phyloP scores from a whole-genome alignment of 1,284 basidiomycete species.

The Trametes pubescens region DNA sequence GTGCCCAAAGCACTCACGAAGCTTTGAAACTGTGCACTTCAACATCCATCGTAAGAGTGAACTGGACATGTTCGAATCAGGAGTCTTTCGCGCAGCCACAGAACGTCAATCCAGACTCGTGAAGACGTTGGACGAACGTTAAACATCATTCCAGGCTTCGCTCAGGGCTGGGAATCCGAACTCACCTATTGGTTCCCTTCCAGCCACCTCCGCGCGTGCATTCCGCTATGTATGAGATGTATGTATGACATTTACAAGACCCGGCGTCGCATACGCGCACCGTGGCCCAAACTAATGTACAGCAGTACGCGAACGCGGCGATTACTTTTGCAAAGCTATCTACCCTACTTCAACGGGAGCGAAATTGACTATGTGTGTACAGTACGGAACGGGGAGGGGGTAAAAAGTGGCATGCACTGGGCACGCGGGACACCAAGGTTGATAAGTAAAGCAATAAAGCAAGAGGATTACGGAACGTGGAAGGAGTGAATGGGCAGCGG shows the following conservation, averaged over 20 bases:
- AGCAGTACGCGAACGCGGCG: background rate
- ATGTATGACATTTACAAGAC: background rate
- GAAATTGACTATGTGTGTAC: slow-evolving; percentile 12
- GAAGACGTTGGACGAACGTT: no score
- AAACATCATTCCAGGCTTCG: no score
- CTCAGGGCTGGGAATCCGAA: no score
- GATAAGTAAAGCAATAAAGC: slow-evolving; percentile 31
- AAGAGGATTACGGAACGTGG: slow-evolving; percentile 4
- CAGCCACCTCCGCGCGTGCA: no score
- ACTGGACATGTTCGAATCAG: no score
- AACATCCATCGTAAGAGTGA: no score
- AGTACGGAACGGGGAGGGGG: background rate
- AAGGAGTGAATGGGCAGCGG: background rate
- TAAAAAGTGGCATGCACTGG: background rate
- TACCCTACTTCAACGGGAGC: background rate
- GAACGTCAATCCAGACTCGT: no score
- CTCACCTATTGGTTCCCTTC: no score
- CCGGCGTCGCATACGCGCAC: background rate
- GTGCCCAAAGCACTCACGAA: no score
- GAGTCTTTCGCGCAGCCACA: no score
- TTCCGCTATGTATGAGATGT: no score
- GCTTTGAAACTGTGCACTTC: no score
- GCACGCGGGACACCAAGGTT: slow-evolving; percentile 8
- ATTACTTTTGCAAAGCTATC: slow-evolving; percentile 16
- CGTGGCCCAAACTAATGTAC: slow-evolving; percentile 9